A percentile compares a stretch with the other conserved stretches of the same genome.
These are phyloP conservation scores for Saccharomycopsis lassenensis DNA, from an alignment of 805 yeast species.

Conservation along the genomic window DNA sequence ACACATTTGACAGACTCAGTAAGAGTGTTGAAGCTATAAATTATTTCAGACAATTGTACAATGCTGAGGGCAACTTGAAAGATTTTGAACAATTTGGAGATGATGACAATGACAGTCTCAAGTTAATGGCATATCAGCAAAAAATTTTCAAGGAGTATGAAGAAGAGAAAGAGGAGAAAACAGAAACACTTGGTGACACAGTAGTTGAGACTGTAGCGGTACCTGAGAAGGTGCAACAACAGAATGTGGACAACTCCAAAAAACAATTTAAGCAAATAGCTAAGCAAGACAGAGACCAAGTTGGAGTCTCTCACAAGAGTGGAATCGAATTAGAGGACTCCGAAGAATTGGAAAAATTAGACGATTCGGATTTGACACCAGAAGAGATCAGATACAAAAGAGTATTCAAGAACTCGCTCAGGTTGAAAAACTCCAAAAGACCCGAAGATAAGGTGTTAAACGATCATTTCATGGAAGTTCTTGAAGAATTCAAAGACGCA, in stretches of 20 bases:
- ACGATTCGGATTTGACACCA: conserved; percentile 8
- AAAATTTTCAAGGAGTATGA: conserved; percentile 13
- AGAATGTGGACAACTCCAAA: conserved; percentile 13
- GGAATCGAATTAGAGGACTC: conserved; percentile 2
- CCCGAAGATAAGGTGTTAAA: conserved; percentile 10
- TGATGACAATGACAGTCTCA: conserved; percentile 6
- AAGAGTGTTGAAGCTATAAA: conserved; percentile 70
- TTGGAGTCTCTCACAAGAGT: conserved; percentile 3
- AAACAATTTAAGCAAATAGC: conserved; percentile 8
- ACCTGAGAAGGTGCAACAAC: conserved; percentile 9
- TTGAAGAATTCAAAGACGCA: conserved; percentile 17
- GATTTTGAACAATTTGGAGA: conserved; percentile 1
- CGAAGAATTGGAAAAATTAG: conserved; percentile 18
- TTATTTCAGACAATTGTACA: conserved; percentile 33
- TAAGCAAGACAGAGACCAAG: conserved; percentile 10
- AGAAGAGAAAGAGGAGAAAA: background rate
- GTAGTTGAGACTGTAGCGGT: conserved; percentile 2
- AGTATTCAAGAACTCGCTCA: conserved; percentile 12
- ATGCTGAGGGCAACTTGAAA: background rate
- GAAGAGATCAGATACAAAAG: conserved; percentile 8
- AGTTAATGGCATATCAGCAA: conserved; percentile 15
- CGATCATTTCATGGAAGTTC: conserved; percentile 14
- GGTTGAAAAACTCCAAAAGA: conserved; percentile 8
- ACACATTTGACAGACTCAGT: conserved; percentile 86
- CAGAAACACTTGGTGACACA: background rate